These are phyloP conservation scores for Quercus glauca DNA, from an alignment of 306 rosid species.

Conservation along the genomic window DNA sequence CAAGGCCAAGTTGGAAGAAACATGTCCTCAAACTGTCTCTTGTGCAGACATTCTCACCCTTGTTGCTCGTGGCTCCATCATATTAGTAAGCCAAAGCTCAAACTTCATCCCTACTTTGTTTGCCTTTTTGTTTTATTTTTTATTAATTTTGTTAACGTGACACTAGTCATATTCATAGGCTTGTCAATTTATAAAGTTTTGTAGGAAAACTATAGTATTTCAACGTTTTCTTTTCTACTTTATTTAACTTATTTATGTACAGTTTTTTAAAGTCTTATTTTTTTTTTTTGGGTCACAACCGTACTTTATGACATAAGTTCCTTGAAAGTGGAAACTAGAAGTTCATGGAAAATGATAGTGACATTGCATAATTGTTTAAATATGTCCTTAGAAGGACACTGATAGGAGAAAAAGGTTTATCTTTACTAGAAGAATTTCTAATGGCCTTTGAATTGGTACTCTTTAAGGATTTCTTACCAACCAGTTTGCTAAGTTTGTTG, in stretches of 20 bases:
- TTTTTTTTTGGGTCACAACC: no score
- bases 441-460: no score
- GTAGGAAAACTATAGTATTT: no score
- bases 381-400: background rate
- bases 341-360: no score
- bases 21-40: constrained; percentile 72
- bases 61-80: constrained; percentile 73
- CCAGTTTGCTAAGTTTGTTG: background rate
- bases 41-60: constrained; percentile 87
- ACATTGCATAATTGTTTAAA: background rate
- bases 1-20: constrained; percentile 65
- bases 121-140: no score
- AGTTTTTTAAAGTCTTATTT: no score
- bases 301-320: no score
- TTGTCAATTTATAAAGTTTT: no score
- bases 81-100: constrained; percentile 44
- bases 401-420: background rate
- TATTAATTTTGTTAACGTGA: no score
- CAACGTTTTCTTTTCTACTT: background rate
- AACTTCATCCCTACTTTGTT: background rate
- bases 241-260: background rate
- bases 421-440: no score
- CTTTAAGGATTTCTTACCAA: background rate
- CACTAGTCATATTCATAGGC: no score
- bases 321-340: no score